Evolutionary conservation across 2,329 filamentous ascomycete species (phyloP).

Genomic region (Lachnellula subtilissima): DNA sequence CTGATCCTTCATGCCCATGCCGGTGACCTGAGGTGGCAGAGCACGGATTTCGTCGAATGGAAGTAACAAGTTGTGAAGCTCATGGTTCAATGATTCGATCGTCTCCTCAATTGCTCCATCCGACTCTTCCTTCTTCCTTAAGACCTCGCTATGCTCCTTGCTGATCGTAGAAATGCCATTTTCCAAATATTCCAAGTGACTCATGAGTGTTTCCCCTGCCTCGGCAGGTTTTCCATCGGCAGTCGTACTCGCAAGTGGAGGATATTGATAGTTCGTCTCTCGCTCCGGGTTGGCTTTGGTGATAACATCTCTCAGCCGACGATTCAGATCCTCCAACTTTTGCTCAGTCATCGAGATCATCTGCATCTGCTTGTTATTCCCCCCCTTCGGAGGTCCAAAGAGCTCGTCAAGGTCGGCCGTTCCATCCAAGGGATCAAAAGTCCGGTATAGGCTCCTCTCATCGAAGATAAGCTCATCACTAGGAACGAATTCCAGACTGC

Average conservation of each 20-base stretch:
- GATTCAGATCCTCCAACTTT: conserved; percentile 64
- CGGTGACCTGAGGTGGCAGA: conserved; percentile 53
- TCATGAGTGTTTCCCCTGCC: conserved; percentile 44
- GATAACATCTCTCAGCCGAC: conserved; percentile 61
- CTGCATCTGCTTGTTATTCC: conserved; percentile 35
- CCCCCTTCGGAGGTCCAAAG: conserved; percentile 10
- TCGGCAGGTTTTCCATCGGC: conserved; percentile 34
- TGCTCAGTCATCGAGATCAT: conserved; percentile 58
- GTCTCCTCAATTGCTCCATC: conserved; percentile 41
- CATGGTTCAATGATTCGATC: conserved; percentile 59
- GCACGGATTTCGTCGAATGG: conserved; percentile 45
- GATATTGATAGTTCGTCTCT: conserved; percentile 16
- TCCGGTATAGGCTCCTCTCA: conserved; percentile 67
- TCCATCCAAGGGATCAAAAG: conserved; percentile 60
- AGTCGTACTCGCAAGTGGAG: conserved; percentile 38
- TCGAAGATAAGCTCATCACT: conserved; percentile 65
- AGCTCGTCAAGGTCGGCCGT: conserved; percentile 24
- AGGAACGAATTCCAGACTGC: conserved; percentile 48
- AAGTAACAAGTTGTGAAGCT: conserved; percentile 55
- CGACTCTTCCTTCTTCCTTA: conserved; percentile 19
- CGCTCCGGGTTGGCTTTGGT: conserved; percentile 53
- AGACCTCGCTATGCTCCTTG: conserved; percentile 42
- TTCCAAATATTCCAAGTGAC: conserved; percentile 68
- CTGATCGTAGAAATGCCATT: conserved; percentile 57
- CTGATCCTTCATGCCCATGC: conserved; percentile 60